Conservation (phyloP, 306 rosid genomes). For the Ziziphus jujuba region DNA sequence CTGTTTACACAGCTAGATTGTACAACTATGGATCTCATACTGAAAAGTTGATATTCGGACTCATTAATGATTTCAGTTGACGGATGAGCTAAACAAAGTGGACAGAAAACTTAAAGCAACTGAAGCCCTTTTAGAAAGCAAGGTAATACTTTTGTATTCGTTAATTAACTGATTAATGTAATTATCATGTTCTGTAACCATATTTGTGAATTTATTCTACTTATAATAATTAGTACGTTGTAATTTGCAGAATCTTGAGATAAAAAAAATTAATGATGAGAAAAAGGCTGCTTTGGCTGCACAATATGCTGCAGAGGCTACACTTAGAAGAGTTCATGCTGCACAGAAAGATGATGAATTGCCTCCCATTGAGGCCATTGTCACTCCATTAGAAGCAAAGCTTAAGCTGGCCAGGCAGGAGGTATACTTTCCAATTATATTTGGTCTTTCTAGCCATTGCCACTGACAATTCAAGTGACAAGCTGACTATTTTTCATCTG, state of each 20-base stretch:
- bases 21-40: not conserved
- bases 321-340: slow-evolving; percentile 87
- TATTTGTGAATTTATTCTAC: slow-evolving; percentile 6
- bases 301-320: slow-evolving; percentile 94
- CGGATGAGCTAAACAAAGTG: slow-evolving; percentile 78
- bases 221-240: slow-evolving; percentile 5
- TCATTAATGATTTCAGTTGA: slow-evolving; percentile 51
- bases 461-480: not conserved
- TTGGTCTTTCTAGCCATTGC: slow-evolving; percentile 2
- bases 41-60: not conserved
- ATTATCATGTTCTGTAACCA: slow-evolving; percentile 9
- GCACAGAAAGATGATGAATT: slow-evolving; percentile 94
- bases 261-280: slow-evolving; percentile 83
- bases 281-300: slow-evolving; percentile 84
- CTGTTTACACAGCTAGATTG: no score
- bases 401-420: slow-evolving; percentile 81
- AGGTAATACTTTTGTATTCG: slow-evolving; percentile 41
- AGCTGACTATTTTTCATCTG: slow-evolving; percentile 5
- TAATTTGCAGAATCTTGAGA: slow-evolving; percentile 76
- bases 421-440: slow-evolving; percentile 36
- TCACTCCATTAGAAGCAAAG: slow-evolving; percentile 82
- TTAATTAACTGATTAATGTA: slow-evolving; percentile 15
- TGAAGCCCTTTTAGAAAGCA: slow-evolving; percentile 80
- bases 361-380: slow-evolving; percentile 96
- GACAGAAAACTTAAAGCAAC: slow-evolving; percentile 78